Base-by-base conservation (phyloP, 257 asterid genomes). In the Mentha longifolia region DNA sequence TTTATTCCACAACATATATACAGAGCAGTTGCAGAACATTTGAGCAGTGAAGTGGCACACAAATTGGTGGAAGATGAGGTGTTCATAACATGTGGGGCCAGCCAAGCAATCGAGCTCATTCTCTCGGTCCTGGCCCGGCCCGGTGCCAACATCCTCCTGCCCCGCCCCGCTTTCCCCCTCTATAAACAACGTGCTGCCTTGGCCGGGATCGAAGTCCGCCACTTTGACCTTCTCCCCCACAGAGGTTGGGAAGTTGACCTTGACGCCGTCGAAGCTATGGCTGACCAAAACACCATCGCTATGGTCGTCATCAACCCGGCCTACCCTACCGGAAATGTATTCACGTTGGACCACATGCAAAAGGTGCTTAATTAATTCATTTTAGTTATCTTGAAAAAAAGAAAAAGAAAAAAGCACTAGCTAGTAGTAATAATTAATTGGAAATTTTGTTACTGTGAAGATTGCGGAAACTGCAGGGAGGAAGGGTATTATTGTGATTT, bases 321-420 rank as follows among this genome's bases (percentile, higher is more conserved):
- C 12, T 86, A 88, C 70, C 97, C 97, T 2, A 82, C 91, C 78
- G 97, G 95, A 51, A 85, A 72, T 82, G 89, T 90, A 50, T 88
- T 73, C 85, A 57, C 74, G 11, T 50, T 37, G n/a, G 83, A 85
- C 17, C 97, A 90, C 61, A 62, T 90, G 73, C 79, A 81, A 6
- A 85, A 83, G 91, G 97, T 90, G 35, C 28, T 17, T 50, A 43
- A 65, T 5, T 30, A 13, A 13, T 17, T 5, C 28, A 41, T 47
- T n/a, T n/a, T n/a, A n/a, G n/a, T n/a, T n/a, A n/a, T n/a, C n/a
- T n/a, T n/a, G n/a, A n/a, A n/a, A n/a, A n/a, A n/a, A n/a, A n/a
- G n/a, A n/a, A n/a, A n/a, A n/a, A n/a, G n/a, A n/a, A n/a, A n/a
- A n/a, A n/a, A n/a, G n/a, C n/a, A n/a, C n/a, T n/a, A n/a, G n/a